Evolutionary conservation across 495 filamentous ascomycete species (phyloP), one percentile per base, ranked within the genome.

Genomic region (Acidiella bohemica): DNA sequence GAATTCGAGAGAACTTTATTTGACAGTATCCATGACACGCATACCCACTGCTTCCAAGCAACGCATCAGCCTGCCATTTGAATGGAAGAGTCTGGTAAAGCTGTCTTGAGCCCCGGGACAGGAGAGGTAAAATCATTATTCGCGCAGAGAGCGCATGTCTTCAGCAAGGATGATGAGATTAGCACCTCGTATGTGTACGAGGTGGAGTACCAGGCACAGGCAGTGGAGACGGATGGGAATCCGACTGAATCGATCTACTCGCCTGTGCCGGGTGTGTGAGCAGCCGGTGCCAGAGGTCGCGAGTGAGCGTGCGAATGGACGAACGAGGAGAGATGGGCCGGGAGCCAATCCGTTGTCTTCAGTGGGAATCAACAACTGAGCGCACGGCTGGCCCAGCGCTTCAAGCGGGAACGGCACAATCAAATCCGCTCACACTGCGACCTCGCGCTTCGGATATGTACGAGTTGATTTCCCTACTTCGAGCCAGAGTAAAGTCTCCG

Each of bases 61-160:
- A 51, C 48, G 13, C 48, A 51, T 25, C 48, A 51, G 23, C 47
- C 47, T 2, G 47, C 47, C 3, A 51, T 51, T 2, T 51, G 47
- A 43, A 51, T 51, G 47, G 47, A 43, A 7, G 47, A 51, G 32
- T 51, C 47, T 20, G 47, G 47, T 3, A 42, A 51, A 31, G 47
- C 42, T 1, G 38, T 51, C n/a, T 24, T 51, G 16, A 42, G 23
- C 11, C 42, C 47, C 13, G 48, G 48, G 2, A 24, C 43, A 3
- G 48, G 48, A 34, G 32, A 47, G 12, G 43, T 51, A 6, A 32
- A 44, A 39, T 27, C 48, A 6, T 17, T 51, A 14, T 51, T 51
- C 36, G 31, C 25, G 13, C 42, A 43, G 19, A 32, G 48, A 35
- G 48, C 43, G 5, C 48, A 51, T 30, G 30, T 16, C 6, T 47